Conservation (phyloP, 179 eudicot genomes). For the Spinacia oleracea region DNA sequence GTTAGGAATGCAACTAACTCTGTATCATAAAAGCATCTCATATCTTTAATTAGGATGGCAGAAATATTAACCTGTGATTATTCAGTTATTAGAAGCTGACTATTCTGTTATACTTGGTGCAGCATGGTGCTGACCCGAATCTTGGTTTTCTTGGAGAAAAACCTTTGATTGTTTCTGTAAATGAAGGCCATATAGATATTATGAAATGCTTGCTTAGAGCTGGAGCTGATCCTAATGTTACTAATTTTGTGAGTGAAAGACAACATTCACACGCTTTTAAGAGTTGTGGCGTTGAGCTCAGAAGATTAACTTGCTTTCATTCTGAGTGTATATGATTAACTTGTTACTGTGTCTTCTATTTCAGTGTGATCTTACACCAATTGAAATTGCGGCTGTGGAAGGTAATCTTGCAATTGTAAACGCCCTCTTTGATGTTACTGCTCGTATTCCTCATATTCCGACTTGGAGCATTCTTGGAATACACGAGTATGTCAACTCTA, state of each 20-base stretch:
- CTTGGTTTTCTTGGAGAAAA: conserved; percentile 16
- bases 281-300: no score
- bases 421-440: not conserved
- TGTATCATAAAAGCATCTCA: no score
- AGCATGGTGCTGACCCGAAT: conserved; percentile 41
- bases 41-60: no score
- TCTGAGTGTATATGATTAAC: no score
- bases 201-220: conserved; percentile 28
- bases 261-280: not conserved
- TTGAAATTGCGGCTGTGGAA: not conserved
- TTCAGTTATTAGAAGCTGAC: not conserved
- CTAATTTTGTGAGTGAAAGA: conserved; percentile 23
- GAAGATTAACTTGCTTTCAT: not conserved
- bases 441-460: not conserved
- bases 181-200: conserved; percentile 14
- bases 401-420: not conserved
- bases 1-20: no score
- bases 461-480: not conserved
- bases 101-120: not conserved
- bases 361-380: not conserved
- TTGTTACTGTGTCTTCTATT: no score
- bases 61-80: no score
- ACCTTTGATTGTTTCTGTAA: conserved; percentile 25
- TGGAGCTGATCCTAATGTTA: conserved; percentile 37
- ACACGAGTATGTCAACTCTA: not conserved